Evolutionary conservation across 2,329 filamentous ascomycete species (phyloP), one percentile per base, ranked within the genome.

Genomic region (Westerdykella sp.): DNA sequence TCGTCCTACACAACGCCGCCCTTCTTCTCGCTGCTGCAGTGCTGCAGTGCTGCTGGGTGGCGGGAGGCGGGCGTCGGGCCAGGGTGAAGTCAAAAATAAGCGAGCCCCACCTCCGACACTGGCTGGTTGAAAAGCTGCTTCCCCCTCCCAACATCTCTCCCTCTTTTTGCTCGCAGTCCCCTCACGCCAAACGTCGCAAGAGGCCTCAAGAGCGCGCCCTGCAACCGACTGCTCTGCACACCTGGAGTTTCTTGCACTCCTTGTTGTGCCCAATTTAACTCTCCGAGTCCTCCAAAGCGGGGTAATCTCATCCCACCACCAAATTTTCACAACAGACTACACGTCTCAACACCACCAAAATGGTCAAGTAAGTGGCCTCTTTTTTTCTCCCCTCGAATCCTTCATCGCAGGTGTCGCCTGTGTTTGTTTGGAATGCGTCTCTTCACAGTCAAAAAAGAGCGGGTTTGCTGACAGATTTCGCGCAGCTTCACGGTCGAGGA

Each of bases 401-500:
- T 28, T 13, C 32, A 18, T 25, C 15, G 39, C 12, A 22, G 14
- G 11, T 35, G 15, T 14, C 18, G n/a, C 13, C 18, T 37, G 23
- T 23, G 23, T 16, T 28, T 38, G 25, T 28, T 12, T 28, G 25
- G 9, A 7, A 28, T 28, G 25, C 4, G 7, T 9, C 25, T 10
- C 7, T 28, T 3, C 11, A 12, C 25, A 21, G 18, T 21, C 31
- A 32, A 37, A 13, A 13, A 23, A 34, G 21, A 44, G 30, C 2
- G 13, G 14, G 13, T 43, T 40, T 57, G 68, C 77, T 84, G 72
- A 85, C 72, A 62, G 55, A 64, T 58, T 56, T 41, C 40, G 48
- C 54, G 71, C 69, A 96, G 90, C 84, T 97, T 97, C 84, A 97
- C 93, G 69, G 84, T 96, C 77, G 91, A 97, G 73, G 90, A 83